phyloP scores from a whole-genome alignment of 83 land plant genomes.

The Larix sibirica region DNA sequence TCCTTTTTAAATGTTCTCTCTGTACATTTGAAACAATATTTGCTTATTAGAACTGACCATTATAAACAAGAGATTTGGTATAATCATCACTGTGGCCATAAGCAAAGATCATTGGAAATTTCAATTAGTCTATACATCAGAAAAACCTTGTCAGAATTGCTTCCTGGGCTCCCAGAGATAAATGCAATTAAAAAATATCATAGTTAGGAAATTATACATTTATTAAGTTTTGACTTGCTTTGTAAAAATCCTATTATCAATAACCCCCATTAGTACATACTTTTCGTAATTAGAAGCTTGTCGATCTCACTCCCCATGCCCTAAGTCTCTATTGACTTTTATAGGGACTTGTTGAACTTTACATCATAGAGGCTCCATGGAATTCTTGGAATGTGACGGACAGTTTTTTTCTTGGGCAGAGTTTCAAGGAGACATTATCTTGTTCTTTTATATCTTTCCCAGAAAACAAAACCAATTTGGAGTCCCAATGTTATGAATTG shows the following conservation, averaged over 20 bases:
- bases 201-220: not conserved
- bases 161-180: not conserved
- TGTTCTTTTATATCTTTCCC: too few species aligned
- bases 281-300: too few species aligned
- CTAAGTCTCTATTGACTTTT: too few species aligned
- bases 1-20: conserved; percentile 53
- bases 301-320: too few species aligned
- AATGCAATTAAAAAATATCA: not conserved
- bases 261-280: not conserved
- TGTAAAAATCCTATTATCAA: not conserved
- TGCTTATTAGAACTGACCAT: not conserved
- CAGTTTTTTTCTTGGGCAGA: too few species aligned
- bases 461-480: too few species aligned
- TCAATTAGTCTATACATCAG: not conserved
- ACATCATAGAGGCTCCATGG: too few species aligned
- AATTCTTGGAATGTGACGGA: too few species aligned
- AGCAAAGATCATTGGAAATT: not conserved
- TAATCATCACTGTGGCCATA: not conserved
- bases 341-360: too few species aligned
- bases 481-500: too few species aligned
- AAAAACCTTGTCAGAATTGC: not conserved
- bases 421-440: too few species aligned
- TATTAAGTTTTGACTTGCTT: not conserved
- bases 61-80: not conserved
- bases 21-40: conserved; percentile 17